Evolutionary conservation across 805 yeast species (phyloP).

Genomic region (Pichia insulana): DNA sequence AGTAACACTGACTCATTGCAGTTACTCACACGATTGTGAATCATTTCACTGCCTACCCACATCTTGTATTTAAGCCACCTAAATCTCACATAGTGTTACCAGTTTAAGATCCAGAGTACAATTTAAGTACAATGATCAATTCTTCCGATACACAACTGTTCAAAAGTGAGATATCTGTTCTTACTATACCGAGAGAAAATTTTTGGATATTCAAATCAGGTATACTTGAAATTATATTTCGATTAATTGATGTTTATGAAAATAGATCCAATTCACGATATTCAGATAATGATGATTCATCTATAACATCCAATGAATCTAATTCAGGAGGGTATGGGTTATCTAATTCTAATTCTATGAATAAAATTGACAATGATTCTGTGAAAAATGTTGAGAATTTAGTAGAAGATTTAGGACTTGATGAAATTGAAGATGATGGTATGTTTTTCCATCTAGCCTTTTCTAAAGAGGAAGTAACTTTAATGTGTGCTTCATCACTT

Average conservation of each 20-base stretch:
- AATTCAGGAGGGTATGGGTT: background rate
- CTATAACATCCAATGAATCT: slow-evolving; percentile 9
- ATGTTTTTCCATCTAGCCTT: slow-evolving; percentile 52
- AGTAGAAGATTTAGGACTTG: background rate
- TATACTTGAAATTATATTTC: slow-evolving; percentile 37
- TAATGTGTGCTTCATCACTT: slow-evolving; percentile 40
- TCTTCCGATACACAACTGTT: slow-evolving; percentile 8
- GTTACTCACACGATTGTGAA: too few species aligned
- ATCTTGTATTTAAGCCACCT: too few species aligned
- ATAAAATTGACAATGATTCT: slow-evolving; percentile 1
- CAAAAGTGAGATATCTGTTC: slow-evolving; percentile 31
- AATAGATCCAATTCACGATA: slow-evolving; percentile 8
- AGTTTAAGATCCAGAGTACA: too few species aligned
- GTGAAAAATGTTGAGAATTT: background rate
- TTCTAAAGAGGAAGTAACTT: slow-evolving; percentile 54
- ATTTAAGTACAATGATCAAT: slow-evolving; percentile 1
- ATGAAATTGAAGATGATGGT: slow-evolving; percentile 30
- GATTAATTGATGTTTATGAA: slow-evolving; percentile 26
- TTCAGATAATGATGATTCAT: slow-evolving; percentile 11
- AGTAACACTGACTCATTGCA: too few species aligned
- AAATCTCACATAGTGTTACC: too few species aligned
- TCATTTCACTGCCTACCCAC: too few species aligned
- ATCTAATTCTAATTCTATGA: background rate
- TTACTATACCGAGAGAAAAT: slow-evolving; percentile 44
- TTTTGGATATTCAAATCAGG: slow-evolving; percentile 49